Evolutionary conservation across 2,329 filamentous ascomycete species (phyloP).

Genomic region (Pleurostoma richardsiae): DNA sequence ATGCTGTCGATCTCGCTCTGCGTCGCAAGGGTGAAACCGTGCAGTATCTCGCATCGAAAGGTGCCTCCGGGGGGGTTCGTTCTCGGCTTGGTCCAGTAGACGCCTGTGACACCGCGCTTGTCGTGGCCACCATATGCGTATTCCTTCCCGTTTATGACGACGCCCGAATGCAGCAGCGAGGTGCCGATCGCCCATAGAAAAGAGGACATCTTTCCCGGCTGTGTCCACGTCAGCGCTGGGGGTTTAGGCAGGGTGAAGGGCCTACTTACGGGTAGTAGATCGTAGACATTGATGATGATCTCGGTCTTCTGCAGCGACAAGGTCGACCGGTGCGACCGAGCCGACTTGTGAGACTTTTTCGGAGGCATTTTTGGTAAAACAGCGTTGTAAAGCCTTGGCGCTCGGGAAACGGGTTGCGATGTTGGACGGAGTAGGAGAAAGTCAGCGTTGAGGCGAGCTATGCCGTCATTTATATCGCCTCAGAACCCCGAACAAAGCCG

Average conservation of each 20-base stretch:
- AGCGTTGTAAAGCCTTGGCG: too few species aligned
- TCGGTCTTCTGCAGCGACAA: constrained; percentile 68
- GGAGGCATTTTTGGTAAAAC: constrained; percentile 29
- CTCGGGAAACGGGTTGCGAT: too few species aligned
- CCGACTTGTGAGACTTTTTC: constrained; percentile 33
- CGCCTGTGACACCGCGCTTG: constrained; percentile 63
- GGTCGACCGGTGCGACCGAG: constrained; percentile 55
- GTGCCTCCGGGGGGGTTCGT: constrained; percentile 72
- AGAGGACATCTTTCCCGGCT: constrained; percentile 72
- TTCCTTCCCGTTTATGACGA: constrained; percentile 74
- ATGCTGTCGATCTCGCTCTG: constrained; percentile 66
- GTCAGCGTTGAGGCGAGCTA: too few species aligned
- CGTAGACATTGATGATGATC: constrained; percentile 73
- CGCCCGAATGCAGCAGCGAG: constrained; percentile 75
- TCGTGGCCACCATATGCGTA: constrained; percentile 85
- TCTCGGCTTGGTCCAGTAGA: constrained; percentile 75
- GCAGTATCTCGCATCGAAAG: constrained; percentile 69
- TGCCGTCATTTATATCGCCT: too few species aligned
- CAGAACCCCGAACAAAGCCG: too few species aligned
- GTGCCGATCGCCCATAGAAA: constrained; percentile 73
- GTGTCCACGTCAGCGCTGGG: constrained; percentile 1
- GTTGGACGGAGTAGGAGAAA: too few species aligned
- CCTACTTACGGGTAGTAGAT: constrained; percentile 60
- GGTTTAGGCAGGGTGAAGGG: constrained; percentile 2
- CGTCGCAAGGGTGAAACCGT: constrained; percentile 70